Conservation (phyloP, 139 green algal species). For the Limnomonas spitsbergensis region DNA sequence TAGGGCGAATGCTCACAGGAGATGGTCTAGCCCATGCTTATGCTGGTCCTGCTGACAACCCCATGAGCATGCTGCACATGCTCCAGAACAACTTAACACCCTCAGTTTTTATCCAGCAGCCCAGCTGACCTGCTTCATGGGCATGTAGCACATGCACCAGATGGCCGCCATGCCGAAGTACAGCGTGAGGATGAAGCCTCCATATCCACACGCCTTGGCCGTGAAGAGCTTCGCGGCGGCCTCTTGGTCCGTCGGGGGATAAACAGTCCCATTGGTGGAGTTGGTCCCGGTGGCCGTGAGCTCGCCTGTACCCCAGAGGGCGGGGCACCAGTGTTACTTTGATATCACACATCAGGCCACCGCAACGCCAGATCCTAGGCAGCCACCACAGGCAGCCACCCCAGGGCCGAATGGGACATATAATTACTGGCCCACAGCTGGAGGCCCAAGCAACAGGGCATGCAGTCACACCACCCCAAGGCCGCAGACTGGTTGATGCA, state of each 20-base stretch:
- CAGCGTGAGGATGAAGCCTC: constrained; percentile 46
- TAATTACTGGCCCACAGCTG: too few species aligned
- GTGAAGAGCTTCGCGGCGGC: constrained; percentile 27
- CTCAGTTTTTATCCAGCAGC: background rate
- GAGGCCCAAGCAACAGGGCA: too few species aligned
- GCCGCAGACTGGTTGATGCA: too few species aligned
- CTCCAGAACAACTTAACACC: background rate
- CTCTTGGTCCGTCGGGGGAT: constrained; percentile 8
- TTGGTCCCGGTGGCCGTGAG: background rate
- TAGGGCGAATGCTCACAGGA: background rate
- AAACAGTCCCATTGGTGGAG: background rate
- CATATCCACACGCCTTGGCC: constrained; percentile 40
- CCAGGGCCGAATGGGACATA: too few species aligned
- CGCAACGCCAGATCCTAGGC: too few species aligned
- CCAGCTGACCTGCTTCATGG: constrained; percentile 30
- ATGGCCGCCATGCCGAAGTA: constrained; percentile 38
- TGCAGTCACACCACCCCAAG: too few species aligned
- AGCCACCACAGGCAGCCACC: too few species aligned
- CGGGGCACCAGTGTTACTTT: background rate
- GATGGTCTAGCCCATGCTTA: background rate
- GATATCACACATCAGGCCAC: background rate
- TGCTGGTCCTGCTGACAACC: background rate
- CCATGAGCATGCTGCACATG: too few species aligned
- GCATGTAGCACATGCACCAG: constrained; percentile 54
- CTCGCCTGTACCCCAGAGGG: background rate